Evolutionary conservation across 495 filamentous ascomycete species (phyloP), one percentile per base, ranked within the genome.

Genomic region (Elasticomyces elasticus): DNA sequence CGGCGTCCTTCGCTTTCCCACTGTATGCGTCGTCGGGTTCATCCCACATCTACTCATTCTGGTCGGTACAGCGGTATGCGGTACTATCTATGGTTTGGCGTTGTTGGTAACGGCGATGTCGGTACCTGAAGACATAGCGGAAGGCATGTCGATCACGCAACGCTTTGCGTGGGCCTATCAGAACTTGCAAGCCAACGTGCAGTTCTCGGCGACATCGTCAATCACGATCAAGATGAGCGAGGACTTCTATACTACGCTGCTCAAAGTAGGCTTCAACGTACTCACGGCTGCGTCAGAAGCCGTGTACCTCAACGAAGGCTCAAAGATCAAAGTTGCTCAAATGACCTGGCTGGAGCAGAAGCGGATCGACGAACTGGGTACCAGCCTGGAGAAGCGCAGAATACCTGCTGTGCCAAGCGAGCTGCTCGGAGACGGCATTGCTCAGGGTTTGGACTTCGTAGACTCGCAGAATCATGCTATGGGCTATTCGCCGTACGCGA

Each of bases 341-440:
- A 81, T 82, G 72, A 97, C 94, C 0, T 98, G 92, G 92, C 72
- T 98, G 11, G 92, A 98, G 60, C 83, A 86, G 41, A 89, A 95
- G 40, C 77, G 89, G 22, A 68, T 82, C 55, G 60, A 37, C 50
- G 63, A 56, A 47, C 55, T 48, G 33, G 58, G 33, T 35, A 55
- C 24, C 53, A 54, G 48, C 49, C 59, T 53, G 11, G 46, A 66
- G 11, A 44, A 63, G 24, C 45, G 50, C 5, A 52, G 66, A 11
- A 61, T 62, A 0, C 43, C 52, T 5, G 63, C 65, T 33, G 52
- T 71, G 11, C 66, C 62, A 5, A 46, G 55, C 6, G 62, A 67
- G 40, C 25, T 53, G 5, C 70, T 76, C 5, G 79, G 78, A 31
- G 76, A 66, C 13, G 66, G 58, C 22, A 54, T 49, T 22, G 54